Percentiles rank a stretch among this genome's conserved stretches.
Conservation (phyloP, 169 alveolate genomes). For the Ichthyophthirius multifiliis region DNA sequence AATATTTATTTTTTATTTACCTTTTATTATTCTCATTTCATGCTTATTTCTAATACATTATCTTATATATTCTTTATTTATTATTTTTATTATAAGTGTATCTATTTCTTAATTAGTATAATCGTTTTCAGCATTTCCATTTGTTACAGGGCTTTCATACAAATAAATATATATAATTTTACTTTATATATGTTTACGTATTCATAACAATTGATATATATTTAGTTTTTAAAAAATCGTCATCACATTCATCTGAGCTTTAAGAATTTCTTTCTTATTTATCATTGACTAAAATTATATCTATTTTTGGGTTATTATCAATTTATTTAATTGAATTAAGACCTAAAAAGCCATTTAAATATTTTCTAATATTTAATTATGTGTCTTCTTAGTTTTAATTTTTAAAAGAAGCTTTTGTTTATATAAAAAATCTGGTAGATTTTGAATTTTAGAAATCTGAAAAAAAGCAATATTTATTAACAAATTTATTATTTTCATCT, state of each 20-base stretch:
- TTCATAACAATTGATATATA: no score
- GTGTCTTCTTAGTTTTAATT: not conserved
- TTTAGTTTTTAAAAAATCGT: no score
- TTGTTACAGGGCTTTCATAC: not conserved
- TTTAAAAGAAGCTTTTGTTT: not conserved
- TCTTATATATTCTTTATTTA: not conserved
- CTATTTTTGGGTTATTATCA: not conserved
- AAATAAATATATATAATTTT: not conserved
- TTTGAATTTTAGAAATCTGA: not conserved
- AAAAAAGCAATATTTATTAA: not conserved
- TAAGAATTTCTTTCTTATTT: not conserved
- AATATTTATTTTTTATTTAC: not conserved
- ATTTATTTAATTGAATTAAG: not conserved
- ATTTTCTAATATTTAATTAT: not conserved
- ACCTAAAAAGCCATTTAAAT: not conserved
- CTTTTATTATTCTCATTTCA: conserved; percentile 11
- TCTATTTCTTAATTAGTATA: not conserved
- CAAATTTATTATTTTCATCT: not conserved
- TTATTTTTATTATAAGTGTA: not conserved
- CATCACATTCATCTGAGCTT: not conserved
- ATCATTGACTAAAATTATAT: not conserved
- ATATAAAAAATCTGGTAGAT: not conserved
- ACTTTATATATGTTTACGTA: not conserved
- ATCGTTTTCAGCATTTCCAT: not conserved
- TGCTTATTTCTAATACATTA: not conserved